These are phyloP conservation scores for Apiospora phragmitis DNA, from an alignment of 2,329 filamentous ascomycete genomes.

Conservation along the genomic window DNA sequence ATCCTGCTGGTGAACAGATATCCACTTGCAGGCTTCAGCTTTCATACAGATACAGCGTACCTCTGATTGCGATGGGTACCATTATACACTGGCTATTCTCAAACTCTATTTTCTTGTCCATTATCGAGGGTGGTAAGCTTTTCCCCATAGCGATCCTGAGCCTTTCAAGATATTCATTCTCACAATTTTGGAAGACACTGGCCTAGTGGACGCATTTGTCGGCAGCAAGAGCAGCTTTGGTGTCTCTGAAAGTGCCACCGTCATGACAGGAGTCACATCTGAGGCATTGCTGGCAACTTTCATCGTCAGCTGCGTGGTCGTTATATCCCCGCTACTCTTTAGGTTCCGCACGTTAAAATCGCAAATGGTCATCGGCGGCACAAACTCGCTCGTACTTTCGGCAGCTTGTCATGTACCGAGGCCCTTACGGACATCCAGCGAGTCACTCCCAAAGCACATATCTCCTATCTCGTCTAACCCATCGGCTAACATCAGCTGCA, in stretches of 20 bases:
- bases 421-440: background rate
- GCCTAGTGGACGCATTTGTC: fast-evolving
- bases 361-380: background rate
- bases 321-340: background rate
- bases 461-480: background rate
- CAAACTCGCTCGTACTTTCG: background rate
- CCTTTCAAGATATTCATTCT: background rate
- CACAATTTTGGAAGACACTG: no score
- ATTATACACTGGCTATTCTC: slow-evolving; percentile 24
- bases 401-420: background rate
- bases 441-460: background rate
- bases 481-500: background rate
- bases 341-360: background rate
- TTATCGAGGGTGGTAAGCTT: slow-evolving; percentile 16
- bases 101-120: slow-evolving; percentile 21
- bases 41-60: slow-evolving; percentile 24
- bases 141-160: background rate
- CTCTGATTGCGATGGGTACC: slow-evolving; percentile 18
- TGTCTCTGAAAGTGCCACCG: background rate
- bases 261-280: background rate
- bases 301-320: background rate
- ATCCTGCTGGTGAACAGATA: slow-evolving; percentile 20
- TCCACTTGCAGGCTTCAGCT: slow-evolving; percentile 26
- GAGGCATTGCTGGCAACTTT: background rate
- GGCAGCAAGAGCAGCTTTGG: background rate